Evolutionary conservation across 2,329 filamentous ascomycete species (phyloP).

Genomic region (Teratosphaeriaceae sp.): DNA sequence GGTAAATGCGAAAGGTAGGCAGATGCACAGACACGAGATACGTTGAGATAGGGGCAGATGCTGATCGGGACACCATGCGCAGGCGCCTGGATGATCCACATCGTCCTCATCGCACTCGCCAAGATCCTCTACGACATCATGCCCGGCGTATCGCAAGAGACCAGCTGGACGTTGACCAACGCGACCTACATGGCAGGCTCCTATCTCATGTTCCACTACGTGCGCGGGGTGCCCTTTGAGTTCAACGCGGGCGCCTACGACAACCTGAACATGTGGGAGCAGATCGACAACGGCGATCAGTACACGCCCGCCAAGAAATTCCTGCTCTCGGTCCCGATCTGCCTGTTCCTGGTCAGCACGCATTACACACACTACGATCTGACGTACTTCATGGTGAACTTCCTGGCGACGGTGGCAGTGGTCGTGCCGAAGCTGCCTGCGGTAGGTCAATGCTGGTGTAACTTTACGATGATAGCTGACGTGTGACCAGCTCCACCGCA

Average conservation of each 20-base stretch:
- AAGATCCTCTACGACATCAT: slow-evolving; percentile 98
- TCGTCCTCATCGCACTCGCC: slow-evolving; percentile 81
- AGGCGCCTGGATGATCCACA: slow-evolving; percentile 98
- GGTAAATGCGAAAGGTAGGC: slow-evolving; percentile 94
- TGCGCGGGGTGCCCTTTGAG: slow-evolving; percentile 95
- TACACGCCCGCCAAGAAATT: slow-evolving; percentile 99
- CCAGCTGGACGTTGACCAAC: slow-evolving; percentile 97
- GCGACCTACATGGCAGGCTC: slow-evolving; percentile 99
- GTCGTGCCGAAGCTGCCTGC: slow-evolving; percentile 95
- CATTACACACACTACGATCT: slow-evolving; percentile 99
- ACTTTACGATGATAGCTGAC: slow-evolving; percentile 9
- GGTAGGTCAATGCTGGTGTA: slow-evolving; percentile 50
- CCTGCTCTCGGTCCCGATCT: slow-evolving; percentile 85
- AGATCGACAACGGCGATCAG: slow-evolving; percentile 98
- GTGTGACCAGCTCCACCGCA: slow-evolving; percentile 28
- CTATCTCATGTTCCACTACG: slow-evolving; percentile 99
- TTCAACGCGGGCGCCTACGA: slow-evolving; percentile 98
- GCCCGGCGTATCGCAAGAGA: slow-evolving; percentile 93
- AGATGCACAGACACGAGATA: neutral
- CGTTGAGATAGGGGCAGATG: slow-evolving; percentile 7
- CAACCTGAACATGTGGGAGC: slow-evolving; percentile 99
- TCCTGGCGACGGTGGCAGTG: slow-evolving; percentile 82
- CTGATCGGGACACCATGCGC: slow-evolving; percentile 12
- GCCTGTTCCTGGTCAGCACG: slow-evolving; percentile 91
- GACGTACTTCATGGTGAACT: slow-evolving; percentile 96